Evolutionary conservation across 495 filamentous ascomycete genomes (phyloP).

Genomic region (Aspergillus homomorphus): DNA sequence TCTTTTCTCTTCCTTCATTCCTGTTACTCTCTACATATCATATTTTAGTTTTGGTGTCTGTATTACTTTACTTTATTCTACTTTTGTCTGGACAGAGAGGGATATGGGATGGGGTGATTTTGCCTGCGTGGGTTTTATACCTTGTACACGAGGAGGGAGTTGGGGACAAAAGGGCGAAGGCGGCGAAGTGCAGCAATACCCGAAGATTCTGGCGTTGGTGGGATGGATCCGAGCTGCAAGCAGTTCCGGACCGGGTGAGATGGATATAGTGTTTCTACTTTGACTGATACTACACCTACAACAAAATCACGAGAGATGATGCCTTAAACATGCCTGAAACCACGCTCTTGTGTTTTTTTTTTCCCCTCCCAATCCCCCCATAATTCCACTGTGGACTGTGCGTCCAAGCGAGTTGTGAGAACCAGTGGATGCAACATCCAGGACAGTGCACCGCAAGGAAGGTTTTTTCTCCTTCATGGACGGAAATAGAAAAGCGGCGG

Average conservation of each 20-base stretch:
- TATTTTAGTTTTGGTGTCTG: not conserved
- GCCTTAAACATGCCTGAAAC: not conserved
- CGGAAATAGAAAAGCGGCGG: not conserved
- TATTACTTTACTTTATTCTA: not conserved
- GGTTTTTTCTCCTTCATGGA: not conserved
- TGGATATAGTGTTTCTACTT: not conserved
- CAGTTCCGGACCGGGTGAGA: too few species aligned
- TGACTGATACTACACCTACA: not conserved
- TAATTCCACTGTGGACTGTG: not conserved
- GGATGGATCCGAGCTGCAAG: too few species aligned
- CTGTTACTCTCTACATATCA: constrained; percentile 6
- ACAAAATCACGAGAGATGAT: not conserved
- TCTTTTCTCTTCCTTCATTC: constrained; percentile 8
- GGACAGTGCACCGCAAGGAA: too few species aligned
- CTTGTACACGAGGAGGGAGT: too few species aligned
- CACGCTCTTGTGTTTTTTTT: not conserved
- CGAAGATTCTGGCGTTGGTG: not conserved
- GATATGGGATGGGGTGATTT: not conserved
- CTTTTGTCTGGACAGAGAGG: not conserved
- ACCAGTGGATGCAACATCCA: too few species aligned
- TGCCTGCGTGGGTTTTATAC: too few species aligned
- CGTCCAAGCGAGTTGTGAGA: too few species aligned
- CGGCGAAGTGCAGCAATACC: not conserved
- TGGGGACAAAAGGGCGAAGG: not conserved
- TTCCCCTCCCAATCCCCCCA: not conserved